Base-by-base conservation (phyloP, 768 basidiomycete species). In the Mycena leptocephala region DNA sequence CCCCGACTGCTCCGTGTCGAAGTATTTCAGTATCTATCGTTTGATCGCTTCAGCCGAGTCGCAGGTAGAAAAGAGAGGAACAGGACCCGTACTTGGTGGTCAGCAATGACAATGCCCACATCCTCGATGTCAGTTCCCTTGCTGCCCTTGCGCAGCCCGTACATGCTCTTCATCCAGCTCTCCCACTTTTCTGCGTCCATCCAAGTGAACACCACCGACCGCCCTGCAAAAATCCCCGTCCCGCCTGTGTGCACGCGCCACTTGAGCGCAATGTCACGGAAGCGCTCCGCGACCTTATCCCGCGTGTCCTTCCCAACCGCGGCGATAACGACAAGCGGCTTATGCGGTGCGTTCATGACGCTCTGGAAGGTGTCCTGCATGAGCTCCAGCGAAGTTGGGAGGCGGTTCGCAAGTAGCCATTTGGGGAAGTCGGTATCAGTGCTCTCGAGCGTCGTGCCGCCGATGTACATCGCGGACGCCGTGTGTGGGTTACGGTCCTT, bases 151-250 rank as follows among this genome's bases (percentile, higher is more conserved):
- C 65, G 56, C 20, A 97, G 86, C 33, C 94, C 93, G 85, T 99
- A 99, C 93, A 96, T 96, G 79, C 92, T 93, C 88, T 95, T 96
- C 86, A 98, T 87, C 97, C 97, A 99, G 64, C 90, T 93, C 30
- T 84, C 89, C 97, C 98, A 99, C 83, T 89, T 90, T 30, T 92
- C 92, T 2, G 88, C 91, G 81, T 99, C 96, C 92, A 98, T 97
- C 94, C 94, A 97, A 11, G 94, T 90, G 84, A 97, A 98, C 62
- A 97, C 91, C 0, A 98, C 93, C 53, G 92, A 90, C 41, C 89
- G 84, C 53, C 85, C 87, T 39, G 88, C 86, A 46, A 83, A 84
- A 66, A 86, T 79, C 1, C 87, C 87, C 62, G 79, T 87, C 5
- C 88, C 88, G 3, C 81, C 82, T 0, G 88, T 88, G 80, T 83